Evolutionary conservation across 208 protist genomes (phyloP).

Genomic region (Crithidia sp.): DNA sequence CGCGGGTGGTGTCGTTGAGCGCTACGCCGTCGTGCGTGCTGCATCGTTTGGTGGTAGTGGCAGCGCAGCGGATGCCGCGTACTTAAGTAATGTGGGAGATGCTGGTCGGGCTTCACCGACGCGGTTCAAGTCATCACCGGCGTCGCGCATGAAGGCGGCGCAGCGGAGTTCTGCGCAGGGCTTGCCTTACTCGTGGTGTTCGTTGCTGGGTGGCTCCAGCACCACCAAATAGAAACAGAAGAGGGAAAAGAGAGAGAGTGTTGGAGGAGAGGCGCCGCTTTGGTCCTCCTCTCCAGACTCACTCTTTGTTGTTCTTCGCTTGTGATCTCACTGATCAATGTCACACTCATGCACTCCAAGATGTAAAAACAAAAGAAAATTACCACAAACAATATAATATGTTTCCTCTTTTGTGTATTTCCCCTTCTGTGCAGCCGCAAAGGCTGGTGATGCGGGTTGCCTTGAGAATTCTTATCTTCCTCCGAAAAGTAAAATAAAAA

Average conservation of each 20-base stretch:
- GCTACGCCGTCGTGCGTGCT: background rate
- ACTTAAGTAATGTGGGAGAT: background rate
- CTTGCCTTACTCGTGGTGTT: constrained; percentile 1
- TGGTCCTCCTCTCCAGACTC: background rate
- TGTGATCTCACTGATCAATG: no score
- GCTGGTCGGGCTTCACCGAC: background rate
- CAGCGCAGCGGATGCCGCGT: no score
- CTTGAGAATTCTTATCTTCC: no score
- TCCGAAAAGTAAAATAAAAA: no score
- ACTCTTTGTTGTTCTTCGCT: background rate
- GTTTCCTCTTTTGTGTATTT: no score
- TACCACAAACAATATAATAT: no score
- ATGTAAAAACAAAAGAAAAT: no score
- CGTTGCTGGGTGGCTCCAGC: constrained; percentile 1
- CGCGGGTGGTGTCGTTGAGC: background rate
- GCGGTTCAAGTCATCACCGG: background rate
- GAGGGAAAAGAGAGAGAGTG: background rate
- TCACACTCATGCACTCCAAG: no score
- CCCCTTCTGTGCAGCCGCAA: no score
- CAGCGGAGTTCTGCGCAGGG: background rate
- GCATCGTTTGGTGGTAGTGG: background rate
- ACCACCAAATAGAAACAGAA: constrained; percentile 17
- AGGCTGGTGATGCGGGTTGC: no score
- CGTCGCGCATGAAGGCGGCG: background rate
- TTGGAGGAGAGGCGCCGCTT: background rate